phyloP scores from a whole-genome alignment of 805 yeast genomes.

The Wickerhamomyces silvicola region DNA sequence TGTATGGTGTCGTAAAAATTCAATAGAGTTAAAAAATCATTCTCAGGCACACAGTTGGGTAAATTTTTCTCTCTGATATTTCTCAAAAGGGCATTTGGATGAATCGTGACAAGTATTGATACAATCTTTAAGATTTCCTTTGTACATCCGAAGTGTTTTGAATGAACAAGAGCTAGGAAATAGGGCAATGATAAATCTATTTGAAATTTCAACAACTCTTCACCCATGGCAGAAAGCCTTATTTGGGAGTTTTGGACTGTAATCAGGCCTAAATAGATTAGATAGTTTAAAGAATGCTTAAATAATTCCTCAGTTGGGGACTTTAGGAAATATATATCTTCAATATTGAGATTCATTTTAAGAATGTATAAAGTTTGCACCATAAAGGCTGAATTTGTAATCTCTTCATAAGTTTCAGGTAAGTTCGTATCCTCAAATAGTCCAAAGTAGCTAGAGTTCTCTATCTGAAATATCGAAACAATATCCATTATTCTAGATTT shows the following conservation, averaged over 20 bases:
- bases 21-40: too few species aligned
- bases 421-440: neutral
- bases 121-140: constrained; percentile 2
- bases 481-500: neutral
- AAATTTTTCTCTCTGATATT: constrained; percentile 1
- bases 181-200: neutral
- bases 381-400: neutral
- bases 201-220: constrained; percentile 1
- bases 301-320: constrained; percentile 1
- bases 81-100: neutral
- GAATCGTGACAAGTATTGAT: neutral
- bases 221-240: neutral
- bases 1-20: too few species aligned
- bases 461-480: neutral
- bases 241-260: neutral
- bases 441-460: neutral
- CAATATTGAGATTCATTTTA: neutral
- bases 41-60: too few species aligned
- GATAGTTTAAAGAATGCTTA: neutral
- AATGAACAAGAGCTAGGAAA: neutral
- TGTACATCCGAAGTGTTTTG: constrained; percentile 1
- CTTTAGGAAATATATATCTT: constrained; percentile 1
- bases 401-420: neutral
- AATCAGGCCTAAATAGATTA: constrained; percentile 1
- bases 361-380: constrained; percentile 1